These are phyloP conservation scores for Fabrea salina DNA, from an alignment of 169 alveolate species.

Conservation along the genomic window DNA sequence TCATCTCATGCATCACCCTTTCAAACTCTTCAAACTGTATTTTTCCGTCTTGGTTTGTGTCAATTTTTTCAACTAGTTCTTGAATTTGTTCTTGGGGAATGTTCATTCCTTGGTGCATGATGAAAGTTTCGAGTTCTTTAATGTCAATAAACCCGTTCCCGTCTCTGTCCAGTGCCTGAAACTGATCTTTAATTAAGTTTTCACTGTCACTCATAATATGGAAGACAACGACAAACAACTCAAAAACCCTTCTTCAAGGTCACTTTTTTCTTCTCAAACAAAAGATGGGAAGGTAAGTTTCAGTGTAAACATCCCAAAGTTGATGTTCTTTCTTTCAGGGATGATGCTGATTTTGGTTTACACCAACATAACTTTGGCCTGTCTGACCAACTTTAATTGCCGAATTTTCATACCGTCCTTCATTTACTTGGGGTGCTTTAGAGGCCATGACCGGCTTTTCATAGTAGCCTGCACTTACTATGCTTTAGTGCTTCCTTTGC, in stretches of 20 bases:
- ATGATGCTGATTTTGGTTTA: neutral
- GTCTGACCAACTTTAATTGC: slow-evolving; percentile 24
- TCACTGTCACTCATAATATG: slow-evolving; percentile 1
- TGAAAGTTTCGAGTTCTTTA: slow-evolving; percentile 17
- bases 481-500: neutral
- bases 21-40: neutral
- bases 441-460: slow-evolving; percentile 37
- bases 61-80: slow-evolving; percentile 17
- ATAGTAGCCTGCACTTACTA: slow-evolving; percentile 20
- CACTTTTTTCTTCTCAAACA: neutral
- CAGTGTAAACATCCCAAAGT: neutral
- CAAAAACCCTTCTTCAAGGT: neutral
- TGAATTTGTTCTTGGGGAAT: slow-evolving; percentile 24
- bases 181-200: neutral
- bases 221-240: slow-evolving; percentile 7
- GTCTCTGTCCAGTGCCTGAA: neutral
- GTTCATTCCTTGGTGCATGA: slow-evolving; percentile 21
- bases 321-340: neutral
- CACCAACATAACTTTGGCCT: slow-evolving; percentile 11
- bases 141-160: neutral
- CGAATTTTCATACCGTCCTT: slow-evolving; percentile 1
- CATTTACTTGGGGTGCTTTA: slow-evolving; percentile 28
- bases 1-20: neutral
- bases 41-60: slow-evolving; percentile 16
- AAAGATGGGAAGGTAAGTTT: neutral